Conservation (phyloP, 2,329 filamentous ascomycete species). For the Uncinocarpus reesii region DNA sequence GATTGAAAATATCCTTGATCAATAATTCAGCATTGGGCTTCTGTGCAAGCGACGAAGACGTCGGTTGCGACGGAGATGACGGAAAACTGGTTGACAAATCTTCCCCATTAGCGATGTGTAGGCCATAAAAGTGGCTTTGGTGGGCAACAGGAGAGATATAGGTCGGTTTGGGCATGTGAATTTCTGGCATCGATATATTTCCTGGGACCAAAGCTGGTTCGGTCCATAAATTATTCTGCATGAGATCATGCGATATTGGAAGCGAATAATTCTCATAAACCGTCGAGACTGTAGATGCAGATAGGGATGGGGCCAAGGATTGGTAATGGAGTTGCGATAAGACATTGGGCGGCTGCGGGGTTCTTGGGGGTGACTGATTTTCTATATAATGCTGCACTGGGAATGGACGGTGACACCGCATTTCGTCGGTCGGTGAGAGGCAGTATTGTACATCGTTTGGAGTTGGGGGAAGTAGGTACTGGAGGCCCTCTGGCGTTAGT, state of each 20-base stretch:
- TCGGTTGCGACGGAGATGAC: slow-evolving; percentile 18
- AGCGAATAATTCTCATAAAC: slow-evolving; percentile 5
- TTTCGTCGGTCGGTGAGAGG: slow-evolving; percentile 26
- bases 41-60: slow-evolving; percentile 14
- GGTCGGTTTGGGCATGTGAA: slow-evolving; percentile 27
- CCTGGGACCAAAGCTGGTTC: slow-evolving; percentile 34
- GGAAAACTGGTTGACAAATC: slow-evolving; percentile 24
- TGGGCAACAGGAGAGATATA: slow-evolving; percentile 33
- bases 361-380: slow-evolving; percentile 37
- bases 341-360: slow-evolving; percentile 32
- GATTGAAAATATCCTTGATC: slow-evolving; percentile 38
- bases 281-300: slow-evolving; percentile 27
- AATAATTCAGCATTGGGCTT: slow-evolving; percentile 33
- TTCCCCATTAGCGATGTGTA: slow-evolving; percentile 22
- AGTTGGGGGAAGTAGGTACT: slow-evolving; percentile 33
- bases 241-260: slow-evolving; percentile 22
- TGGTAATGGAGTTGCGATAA: slow-evolving; percentile 32
- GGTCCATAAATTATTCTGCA: slow-evolving; percentile 35
- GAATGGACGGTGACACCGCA: slow-evolving; percentile 25
- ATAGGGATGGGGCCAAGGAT: slow-evolving; percentile 32
- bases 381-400: slow-evolving; percentile 33
- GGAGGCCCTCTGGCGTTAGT: slow-evolving; percentile 35
- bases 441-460: slow-evolving; percentile 32
- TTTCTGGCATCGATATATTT: slow-evolving; percentile 24
- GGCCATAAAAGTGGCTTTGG: slow-evolving; percentile 21